Evolutionary conservation across 2,329 filamentous ascomycete species (phyloP), one percentile per base, ranked within the genome.

Genomic region (Cyphellophora attinorum): DNA sequence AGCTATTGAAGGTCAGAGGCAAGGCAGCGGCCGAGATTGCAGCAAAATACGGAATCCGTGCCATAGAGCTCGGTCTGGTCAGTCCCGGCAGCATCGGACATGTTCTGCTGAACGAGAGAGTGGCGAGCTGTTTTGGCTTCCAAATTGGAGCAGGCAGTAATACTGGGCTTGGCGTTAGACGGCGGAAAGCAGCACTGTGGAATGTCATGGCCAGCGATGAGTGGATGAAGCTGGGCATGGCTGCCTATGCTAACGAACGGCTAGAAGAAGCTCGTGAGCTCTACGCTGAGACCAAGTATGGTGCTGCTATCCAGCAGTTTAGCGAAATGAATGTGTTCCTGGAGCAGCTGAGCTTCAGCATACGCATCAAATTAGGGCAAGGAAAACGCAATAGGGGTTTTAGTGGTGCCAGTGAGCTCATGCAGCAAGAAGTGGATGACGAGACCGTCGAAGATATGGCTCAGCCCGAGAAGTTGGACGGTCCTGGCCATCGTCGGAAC

Each of bases 131-230:
- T 61, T 95, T 89, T 58, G 75, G 76, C 1, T 78, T 81, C 3
- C 84, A 83, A 46, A 70, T 70, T 16, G 79, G 82, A 3, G 61
- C 76, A 3, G 79, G 80, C 1, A n/a, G 21, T 25, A 73, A 71
- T 6, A 72, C 77, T 40, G 64, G 65, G 23, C 82, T 79, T 68
- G 86, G 88, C 11, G 70, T 72, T 6, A 72, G 89, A 41, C 72
- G 71, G 40, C 72, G 91, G 31, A 98, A 95, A 64, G 83, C 88
- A 2, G 91, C 84, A 0, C 73, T 93, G 44, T 98, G 88, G 88
- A 81, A 79, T 46, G 70, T 91, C 14, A 69, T 94, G 25, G 81
- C 84, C 2, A 79, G 86, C 1, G 82, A 94, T 49, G 72, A 78
- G 2, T 98, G 91, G 91, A 67, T 89, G 35, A 72, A 72, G 33